Conservation (phyloP, 495 filamentous ascomycete genomes). For the Trichodelitschia bisporula region DNA sequence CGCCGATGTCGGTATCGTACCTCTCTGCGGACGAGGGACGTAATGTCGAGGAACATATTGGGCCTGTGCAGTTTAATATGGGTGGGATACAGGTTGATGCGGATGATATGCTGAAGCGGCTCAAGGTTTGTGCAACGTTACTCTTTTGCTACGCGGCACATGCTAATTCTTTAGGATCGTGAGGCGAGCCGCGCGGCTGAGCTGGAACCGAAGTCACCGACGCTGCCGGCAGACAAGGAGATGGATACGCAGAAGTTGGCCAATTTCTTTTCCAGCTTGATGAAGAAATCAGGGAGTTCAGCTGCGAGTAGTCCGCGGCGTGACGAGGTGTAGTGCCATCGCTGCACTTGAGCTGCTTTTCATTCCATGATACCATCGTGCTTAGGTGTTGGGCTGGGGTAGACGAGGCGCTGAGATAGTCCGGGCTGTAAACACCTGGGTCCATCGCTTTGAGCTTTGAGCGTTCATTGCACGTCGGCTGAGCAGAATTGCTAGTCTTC, state of each 20-base stretch:
- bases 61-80: conserved; percentile 91
- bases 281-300: too few species aligned
- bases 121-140: conserved; percentile 34
- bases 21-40: neutral
- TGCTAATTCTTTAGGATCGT: neutral
- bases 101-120: conserved; percentile 74
- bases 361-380: too few species aligned
- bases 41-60: conserved; percentile 35
- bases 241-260: neutral
- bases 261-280: neutral
- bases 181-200: neutral
- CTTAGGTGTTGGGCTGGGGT: too few species aligned
- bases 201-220: neutral
- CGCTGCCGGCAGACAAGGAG: neutral
- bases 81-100: conserved; percentile 93
- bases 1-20: conserved; percentile 9
- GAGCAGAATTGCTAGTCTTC: too few species aligned
- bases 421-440: too few species aligned
- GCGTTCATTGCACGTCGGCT: too few species aligned
- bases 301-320: too few species aligned
- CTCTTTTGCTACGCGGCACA: neutral
- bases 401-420: too few species aligned
- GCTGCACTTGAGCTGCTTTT: too few species aligned
- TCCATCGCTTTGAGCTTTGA: too few species aligned
- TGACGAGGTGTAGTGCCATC: too few species aligned